Conservation (phyloP, 352 stramenopile species). For the Pythium scleroteichum region DNA sequence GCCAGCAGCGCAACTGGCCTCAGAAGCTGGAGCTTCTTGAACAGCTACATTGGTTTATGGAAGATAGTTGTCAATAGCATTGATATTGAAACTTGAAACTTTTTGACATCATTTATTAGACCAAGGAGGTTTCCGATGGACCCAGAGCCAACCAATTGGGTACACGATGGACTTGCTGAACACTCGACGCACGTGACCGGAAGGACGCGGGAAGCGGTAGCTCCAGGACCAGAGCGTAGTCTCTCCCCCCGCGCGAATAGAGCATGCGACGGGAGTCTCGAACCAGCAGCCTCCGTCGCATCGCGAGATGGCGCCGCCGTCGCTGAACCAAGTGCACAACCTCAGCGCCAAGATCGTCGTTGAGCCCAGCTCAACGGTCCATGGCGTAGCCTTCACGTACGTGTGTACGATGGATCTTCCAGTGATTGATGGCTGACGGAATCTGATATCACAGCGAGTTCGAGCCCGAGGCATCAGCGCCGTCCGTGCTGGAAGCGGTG, state of each 20-base stretch:
- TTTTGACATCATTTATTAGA: background rate
- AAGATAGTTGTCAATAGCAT: too few species aligned
- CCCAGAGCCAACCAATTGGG: background rate
- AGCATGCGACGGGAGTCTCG: too few species aligned
- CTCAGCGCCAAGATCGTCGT: background rate
- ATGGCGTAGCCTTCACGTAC: slow-evolving; percentile 15
- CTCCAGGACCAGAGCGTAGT: background rate
- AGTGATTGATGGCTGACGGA: background rate
- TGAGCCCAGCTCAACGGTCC: background rate
- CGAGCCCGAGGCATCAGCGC: background rate
- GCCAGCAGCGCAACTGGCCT: background rate
- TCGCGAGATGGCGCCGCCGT: background rate
- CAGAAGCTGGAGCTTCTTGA: background rate
- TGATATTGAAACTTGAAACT: too few species aligned
- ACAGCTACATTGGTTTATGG: too few species aligned
- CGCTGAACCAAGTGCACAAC: background rate
- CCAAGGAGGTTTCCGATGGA: background rate
- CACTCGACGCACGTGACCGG: slow-evolving; percentile 6
- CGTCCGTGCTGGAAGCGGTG: background rate
- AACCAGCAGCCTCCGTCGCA: too few species aligned
- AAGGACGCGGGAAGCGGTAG: slow-evolving; percentile 1
- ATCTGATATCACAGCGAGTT: slow-evolving; percentile 3
- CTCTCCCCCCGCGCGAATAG: background rate
- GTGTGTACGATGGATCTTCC: slow-evolving; percentile 1
- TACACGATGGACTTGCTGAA: background rate